These are phyloP conservation scores for Acer negundo DNA, from an alignment of 345 rosid species.

Conservation along the genomic window DNA sequence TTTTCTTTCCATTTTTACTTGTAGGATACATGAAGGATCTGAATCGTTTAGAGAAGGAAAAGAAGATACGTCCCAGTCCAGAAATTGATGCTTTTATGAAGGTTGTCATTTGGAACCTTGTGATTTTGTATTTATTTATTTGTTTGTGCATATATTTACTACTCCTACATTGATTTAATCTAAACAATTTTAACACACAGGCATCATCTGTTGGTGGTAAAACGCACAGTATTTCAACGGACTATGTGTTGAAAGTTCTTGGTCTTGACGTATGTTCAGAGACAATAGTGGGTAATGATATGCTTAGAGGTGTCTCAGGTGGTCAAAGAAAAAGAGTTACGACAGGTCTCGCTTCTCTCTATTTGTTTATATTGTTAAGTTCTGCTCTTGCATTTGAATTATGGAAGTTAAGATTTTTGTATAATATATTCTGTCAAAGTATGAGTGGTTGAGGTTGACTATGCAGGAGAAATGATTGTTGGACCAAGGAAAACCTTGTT, in stretches of 20 bases:
- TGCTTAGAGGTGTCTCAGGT: slow-evolving; percentile 96
- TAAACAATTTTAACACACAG: slow-evolving; percentile 33
- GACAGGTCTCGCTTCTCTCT: slow-evolving; percentile 58
- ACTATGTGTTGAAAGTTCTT: slow-evolving; percentile 81
- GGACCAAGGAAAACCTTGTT: slow-evolving; percentile 92
- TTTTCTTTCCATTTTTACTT: slow-evolving; percentile 6
- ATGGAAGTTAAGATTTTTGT: not conserved
- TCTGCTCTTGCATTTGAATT: not conserved
- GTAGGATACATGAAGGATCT: slow-evolving; percentile 68
- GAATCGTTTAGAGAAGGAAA: slow-evolving; percentile 68
- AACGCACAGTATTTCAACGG: slow-evolving; percentile 79
- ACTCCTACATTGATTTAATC: slow-evolving; percentile 10
- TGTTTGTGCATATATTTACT: not conserved
- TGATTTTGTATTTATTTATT: not conserved
- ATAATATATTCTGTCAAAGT: not conserved
- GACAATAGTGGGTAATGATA: slow-evolving; percentile 89
- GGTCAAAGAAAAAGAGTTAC: slow-evolving; percentile 95
- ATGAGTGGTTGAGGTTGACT: slow-evolving; percentile 1
- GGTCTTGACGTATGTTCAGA: slow-evolving; percentile 92
- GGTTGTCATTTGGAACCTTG: slow-evolving; percentile 38
- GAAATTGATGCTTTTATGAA: slow-evolving; percentile 97
- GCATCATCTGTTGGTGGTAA: slow-evolving; percentile 82
- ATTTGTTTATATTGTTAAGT: not conserved
- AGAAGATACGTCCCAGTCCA: slow-evolving; percentile 62
- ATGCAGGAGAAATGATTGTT: slow-evolving; percentile 92